Base-by-base conservation (phyloP, 2,329 filamentous ascomycete species). In the Aspergillus ibericus region DNA sequence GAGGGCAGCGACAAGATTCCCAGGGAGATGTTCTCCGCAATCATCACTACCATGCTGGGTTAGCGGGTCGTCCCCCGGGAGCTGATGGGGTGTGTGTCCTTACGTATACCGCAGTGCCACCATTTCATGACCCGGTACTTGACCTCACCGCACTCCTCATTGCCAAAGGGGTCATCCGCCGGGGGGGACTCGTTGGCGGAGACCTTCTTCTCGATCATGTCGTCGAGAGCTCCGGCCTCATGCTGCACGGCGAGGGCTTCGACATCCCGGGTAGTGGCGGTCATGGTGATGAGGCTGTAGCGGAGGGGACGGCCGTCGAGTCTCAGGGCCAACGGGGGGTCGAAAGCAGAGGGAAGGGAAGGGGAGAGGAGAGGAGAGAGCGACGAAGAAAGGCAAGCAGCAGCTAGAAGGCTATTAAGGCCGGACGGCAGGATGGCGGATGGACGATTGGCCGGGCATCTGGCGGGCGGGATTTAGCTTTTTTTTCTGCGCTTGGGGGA, bases 11-110 rank as follows among this genome's bases (percentile, higher is more conserved):
- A 82, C 12, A 86, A 75, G 44, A 85, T 81, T 15, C 84, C 84
- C 1, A 86, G 76, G 7, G 82, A 84, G 34, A 86, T 81, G 46
- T 82, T 84, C 66, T 85, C 84, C 3, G 83, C 83, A 29, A 86
- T 79, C 81, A 86, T 85, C 56, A 85, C 78, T 76, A 13, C 32
- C n/a, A 27, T 15, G 8, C 16, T 48, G 32, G 32, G 47, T 64
- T 56, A 66, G 58, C 1, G 2, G 29, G 29, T 10, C 29, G 8
- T 32, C 29, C 29, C 10, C 49, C 32, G 13, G 15, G 20, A 13
- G 16, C 16, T 9, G 15, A 5, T 15, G 18, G 46, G 13, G 13
- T 9, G 10, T 32, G 7, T 20, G 29, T 13, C 58, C 64, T 67
- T 70, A 77, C 75, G 69, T 65, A 76, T 69, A 55, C 72, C 71